Base-by-base conservation (phyloP, 2,329 filamentous ascomycete genomes). In the Sporothrix variecibatus region DNA sequence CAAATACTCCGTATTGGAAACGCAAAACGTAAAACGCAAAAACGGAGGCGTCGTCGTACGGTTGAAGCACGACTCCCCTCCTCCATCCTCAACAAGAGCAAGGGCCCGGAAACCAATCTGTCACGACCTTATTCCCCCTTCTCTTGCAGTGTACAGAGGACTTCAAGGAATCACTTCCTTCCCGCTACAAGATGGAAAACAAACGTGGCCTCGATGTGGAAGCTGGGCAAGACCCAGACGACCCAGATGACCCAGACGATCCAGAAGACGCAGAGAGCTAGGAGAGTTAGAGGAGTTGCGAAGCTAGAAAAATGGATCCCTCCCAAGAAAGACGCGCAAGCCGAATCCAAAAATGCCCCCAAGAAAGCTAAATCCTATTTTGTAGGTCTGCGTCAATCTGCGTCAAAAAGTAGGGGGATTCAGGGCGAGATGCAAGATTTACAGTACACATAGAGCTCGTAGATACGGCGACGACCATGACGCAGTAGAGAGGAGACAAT, bases 261-360 rank as follows among this genome's bases (percentile, higher is more conserved):
- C 34, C 34, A 34, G 23, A 28, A 56, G 51, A 11, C 26, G 23
- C 6, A 56, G 51, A 26, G 23, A 23, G 2, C n/a, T 26, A 53
- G n/a, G n/a, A 53, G 51, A 23, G 20, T 6, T 53, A 3, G 11
- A 51, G 46, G 46, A 51, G 46, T 51, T 20, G 46, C 15, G 15
- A 51, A 51, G 46, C 43, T 51, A 23, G 49, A 53, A 15, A 56
- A 2, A 3, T 26, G 9, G 51, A n/a, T 26, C 51, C 51, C 51
- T 20, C 4, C 2, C 23, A 38, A 65, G 34, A 65, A 65, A 56
- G 67, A 69, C 67, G 67, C 67, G 67, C 67, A 70, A 56, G 46
- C 67, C 67, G 17, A 56, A 70, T 70, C 5, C 67, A 7, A 38
- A 34, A 69, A 15, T 23, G 51, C n/a, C 5, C 46, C 5, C 46